phyloP scores from a whole-genome alignment of 352 stramenopile species.

The Blastocystis sp. region DNA sequence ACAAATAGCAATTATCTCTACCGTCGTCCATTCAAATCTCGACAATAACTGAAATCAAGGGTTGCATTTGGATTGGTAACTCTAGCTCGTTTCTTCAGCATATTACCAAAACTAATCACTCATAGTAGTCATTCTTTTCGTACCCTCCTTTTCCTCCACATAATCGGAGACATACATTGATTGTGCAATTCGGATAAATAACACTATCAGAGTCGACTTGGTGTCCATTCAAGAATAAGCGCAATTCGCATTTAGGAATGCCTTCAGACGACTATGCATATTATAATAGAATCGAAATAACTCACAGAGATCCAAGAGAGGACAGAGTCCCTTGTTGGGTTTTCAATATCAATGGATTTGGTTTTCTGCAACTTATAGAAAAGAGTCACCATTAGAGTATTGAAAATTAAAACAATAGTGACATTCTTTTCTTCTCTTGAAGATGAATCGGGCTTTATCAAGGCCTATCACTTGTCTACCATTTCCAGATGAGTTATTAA shows the following conservation, averaged over 20 bases:
- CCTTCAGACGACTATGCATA: neutral
- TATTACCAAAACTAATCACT: constrained; percentile 22
- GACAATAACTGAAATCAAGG: constrained; percentile 51
- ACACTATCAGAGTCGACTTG: neutral
- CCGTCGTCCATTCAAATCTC: constrained; percentile 58
- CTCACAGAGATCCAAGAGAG: neutral
- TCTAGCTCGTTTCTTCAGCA: constrained; percentile 55
- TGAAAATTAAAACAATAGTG: neutral
- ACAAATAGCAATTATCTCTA: neutral
- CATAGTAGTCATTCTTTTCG: neutral
- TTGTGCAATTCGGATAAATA: neutral
- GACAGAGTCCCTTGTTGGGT: neutral
- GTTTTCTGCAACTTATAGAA: constrained; percentile 40
- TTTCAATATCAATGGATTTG: neutral
- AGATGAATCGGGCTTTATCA: neutral
- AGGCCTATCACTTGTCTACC: neutral
- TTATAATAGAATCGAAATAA: neutral
- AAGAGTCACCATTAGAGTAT: constrained; percentile 33
- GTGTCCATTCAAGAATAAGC: constrained; percentile 31
- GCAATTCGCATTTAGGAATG: constrained; percentile 16
- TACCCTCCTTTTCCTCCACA: constrained; percentile 57
- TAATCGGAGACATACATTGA: constrained; percentile 4
- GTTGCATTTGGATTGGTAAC: constrained; percentile 54
- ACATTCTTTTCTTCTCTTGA: neutral
- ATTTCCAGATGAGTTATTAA: neutral